Base-by-base conservation (phyloP, 2,329 filamentous ascomycete species). In the Colletotrichum sublineola region DNA sequence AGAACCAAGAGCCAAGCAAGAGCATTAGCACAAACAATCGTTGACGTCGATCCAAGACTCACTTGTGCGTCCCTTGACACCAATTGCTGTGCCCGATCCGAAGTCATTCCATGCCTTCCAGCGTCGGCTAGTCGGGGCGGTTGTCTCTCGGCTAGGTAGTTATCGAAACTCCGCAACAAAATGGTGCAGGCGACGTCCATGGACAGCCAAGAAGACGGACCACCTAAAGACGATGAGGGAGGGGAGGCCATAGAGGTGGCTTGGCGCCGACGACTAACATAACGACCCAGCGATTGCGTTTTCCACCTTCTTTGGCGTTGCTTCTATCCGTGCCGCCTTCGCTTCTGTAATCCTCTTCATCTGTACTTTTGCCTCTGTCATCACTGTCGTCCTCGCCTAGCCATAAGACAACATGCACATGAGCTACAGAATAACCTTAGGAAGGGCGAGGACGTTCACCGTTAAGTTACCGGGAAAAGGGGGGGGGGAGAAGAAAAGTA, bases 41-140 rank as follows among this genome's bases (percentile, higher is more conserved):
- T 29, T 52, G 44, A 52, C 61, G 44, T 63, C n/a, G 46, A 36
- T 38, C 61, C 42, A 52, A 63, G 31, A 29, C 33, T 18, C n/a
- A 29, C 33, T 18, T 31, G 7, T 5, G 44, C 5, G 44, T 11
- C 31, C 20, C 18, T 48, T 31, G 36, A 44, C 15, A 18, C 56
- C 14, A 38, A 56, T 56, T 36, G 31, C 33, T 15, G 5, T 29
- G 55, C 50, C 31, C 52, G 52, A 31, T 18, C 31, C 31, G 52
- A 55, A 53, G 50, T n/a, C 29, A 18, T 14, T 2, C 50, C 50
- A 24, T 31, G 5, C 33, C 20, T 20, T 12, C 31, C 53, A 57
- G 14, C 33, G 11, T 24, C 33, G 33, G 20, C 33, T 38, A 57
- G 55, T 57, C 55, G 31, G 18, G 46, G 11, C 33, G n/a, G 9